Conservation (phyloP, 1,284 basidiomycete species). For the Peniophora sp. region DNA sequence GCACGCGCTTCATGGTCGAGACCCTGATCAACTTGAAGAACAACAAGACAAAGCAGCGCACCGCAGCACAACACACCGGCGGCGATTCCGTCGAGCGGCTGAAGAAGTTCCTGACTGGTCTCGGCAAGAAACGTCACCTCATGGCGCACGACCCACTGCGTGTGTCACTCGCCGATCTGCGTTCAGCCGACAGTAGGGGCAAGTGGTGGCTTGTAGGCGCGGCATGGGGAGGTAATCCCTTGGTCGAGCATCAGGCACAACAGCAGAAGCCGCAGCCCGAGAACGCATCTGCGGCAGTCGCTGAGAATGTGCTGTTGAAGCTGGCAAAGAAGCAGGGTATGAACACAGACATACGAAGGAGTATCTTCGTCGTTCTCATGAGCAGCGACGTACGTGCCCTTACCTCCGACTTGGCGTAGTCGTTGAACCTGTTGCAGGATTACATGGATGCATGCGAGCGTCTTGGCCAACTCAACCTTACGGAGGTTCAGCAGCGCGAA, state of each 20-base stretch:
- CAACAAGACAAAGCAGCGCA: constrained; percentile 69
- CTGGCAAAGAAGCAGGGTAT: constrained; percentile 93
- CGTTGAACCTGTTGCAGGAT: constrained; percentile 48
- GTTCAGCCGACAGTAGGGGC: constrained; percentile 78
- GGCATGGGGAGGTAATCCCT: constrained; percentile 90
- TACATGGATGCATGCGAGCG: constrained; percentile 91
- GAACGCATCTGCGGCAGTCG: constrained; percentile 18
- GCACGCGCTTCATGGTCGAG: constrained; percentile 90
- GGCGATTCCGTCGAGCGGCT: constrained; percentile 73
- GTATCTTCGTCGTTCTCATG: constrained; percentile 91
- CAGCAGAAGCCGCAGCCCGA: constrained; percentile 17
- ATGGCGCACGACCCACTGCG: constrained; percentile 79
- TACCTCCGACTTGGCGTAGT: background rate
- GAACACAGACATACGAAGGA: constrained; percentile 93
- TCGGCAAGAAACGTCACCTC: constrained; percentile 76
- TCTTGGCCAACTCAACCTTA: constrained; percentile 75
- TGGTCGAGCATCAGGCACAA: constrained; percentile 59
- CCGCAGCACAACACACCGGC: constrained; percentile 51
- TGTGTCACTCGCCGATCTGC: constrained; percentile 80
- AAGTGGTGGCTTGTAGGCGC: constrained; percentile 99
- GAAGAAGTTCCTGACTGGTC: constrained; percentile 74
- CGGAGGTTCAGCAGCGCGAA: constrained; percentile 90
- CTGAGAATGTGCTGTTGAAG: constrained; percentile 55
- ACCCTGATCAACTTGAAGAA: constrained; percentile 86
- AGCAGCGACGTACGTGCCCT: constrained; percentile 70